Evolutionary conservation across 257 asterid species (phyloP).

Genomic region (Ligustrum vulgare): DNA sequence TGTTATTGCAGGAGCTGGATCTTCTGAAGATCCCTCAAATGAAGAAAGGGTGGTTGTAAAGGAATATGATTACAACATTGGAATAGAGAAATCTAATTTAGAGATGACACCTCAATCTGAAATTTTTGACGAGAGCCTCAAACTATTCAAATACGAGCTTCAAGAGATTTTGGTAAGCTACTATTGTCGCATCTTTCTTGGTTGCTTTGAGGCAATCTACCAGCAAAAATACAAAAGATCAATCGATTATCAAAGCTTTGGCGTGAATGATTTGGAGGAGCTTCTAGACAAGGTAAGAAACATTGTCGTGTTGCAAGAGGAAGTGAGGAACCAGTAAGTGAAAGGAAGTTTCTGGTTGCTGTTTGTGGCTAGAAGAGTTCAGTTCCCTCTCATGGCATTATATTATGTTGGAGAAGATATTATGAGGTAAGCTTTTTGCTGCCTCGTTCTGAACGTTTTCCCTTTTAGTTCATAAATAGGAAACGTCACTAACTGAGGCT

Average conservation of each 20-base stretch:
- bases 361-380: constrained; percentile 43
- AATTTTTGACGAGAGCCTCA: constrained; percentile 28
- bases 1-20: constrained; percentile 38
- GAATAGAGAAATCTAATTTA: constrained; percentile 28
- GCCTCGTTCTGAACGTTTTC: not conserved
- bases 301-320: constrained; percentile 73
- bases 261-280: constrained; percentile 70
- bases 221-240: constrained; percentile 73
- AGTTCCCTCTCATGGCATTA: not conserved
- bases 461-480: not conserved
- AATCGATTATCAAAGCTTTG: constrained; percentile 60
- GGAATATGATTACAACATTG: constrained; percentile 21
- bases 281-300: constrained; percentile 71
- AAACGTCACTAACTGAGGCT: not conserved
- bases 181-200: constrained; percentile 64
- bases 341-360: constrained; percentile 63
- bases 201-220: constrained; percentile 70
- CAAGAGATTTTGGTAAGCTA: constrained; percentile 90
- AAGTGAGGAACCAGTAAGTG: constrained; percentile 71
- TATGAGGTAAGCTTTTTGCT: constrained; percentile 35
- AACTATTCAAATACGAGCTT: constrained; percentile 68
- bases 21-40: constrained; percentile 71
- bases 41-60: constrained; percentile 51
- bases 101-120: not conserved
- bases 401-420: not conserved